Conservation (phyloP, 371 early-diverging fungal species). For the Syncephalis plumigaleata region DNA sequence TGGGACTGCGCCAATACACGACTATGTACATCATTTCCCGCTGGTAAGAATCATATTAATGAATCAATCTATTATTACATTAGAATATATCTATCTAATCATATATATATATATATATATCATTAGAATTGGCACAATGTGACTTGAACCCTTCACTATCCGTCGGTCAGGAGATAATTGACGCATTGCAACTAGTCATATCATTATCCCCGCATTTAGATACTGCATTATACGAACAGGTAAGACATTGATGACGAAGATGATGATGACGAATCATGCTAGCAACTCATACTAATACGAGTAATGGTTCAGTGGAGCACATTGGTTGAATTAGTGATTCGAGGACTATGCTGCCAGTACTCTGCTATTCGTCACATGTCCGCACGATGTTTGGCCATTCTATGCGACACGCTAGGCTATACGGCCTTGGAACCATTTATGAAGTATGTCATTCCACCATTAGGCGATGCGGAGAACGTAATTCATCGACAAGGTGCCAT, state of each 20-base stretch:
- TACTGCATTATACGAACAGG: background rate
- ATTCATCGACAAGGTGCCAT: slow-evolving; percentile 75
- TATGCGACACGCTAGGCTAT: slow-evolving; percentile 44
- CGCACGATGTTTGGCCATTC: slow-evolving; percentile 56
- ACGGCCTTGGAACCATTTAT: slow-evolving; percentile 69
- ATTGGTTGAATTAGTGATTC: too few relatives aligned
- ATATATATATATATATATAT: too few relatives aligned
- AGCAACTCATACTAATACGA: too few relatives aligned
- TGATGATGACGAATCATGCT: too few relatives aligned
- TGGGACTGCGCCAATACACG: slow-evolving; percentile 51
- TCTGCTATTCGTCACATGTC: slow-evolving; percentile 67
- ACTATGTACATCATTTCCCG: slow-evolving; percentile 13
- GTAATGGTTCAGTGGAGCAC: too few relatives aligned
- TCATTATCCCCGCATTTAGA: slow-evolving; percentile 51
- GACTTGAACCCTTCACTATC: background rate
- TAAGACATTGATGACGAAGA: too few relatives aligned
- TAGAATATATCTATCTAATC: too few relatives aligned
- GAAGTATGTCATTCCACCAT: slow-evolving; percentile 50
- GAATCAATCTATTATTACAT: background rate
- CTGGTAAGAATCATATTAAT: too few relatives aligned
- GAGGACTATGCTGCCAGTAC: slow-evolving; percentile 19
- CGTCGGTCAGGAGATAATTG: slow-evolving; percentile 53
- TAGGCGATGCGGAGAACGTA: slow-evolving; percentile 50
- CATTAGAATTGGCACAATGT: background rate
- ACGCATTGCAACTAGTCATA: slow-evolving; percentile 53